A percentile compares a stretch with the other conserved stretches of the same genome.
These are phyloP conservation scores for Schwanniomyces vanrijiae DNA, from an alignment of 805 yeast genomes.

Conservation along the genomic window DNA sequence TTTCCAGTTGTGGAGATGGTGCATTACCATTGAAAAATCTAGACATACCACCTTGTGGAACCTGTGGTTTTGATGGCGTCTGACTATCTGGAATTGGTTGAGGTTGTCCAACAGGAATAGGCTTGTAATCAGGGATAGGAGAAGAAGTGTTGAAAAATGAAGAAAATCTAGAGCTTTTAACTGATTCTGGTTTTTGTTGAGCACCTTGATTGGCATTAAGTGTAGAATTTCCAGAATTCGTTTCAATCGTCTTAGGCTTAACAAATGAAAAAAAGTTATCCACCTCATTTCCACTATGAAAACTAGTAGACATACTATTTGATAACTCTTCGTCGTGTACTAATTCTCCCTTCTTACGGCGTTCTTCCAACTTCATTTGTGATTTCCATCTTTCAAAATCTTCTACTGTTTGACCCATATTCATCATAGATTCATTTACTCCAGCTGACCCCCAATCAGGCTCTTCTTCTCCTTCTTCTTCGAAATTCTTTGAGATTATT, in stretches of 20 bases:
- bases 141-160: constrained; percentile 27
- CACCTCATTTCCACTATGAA: constrained; percentile 35
- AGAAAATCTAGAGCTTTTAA: constrained; percentile 37
- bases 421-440: constrained; percentile 19
- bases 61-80: neutral
- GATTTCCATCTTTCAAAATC: constrained; percentile 63
- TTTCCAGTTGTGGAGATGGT: neutral
- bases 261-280: constrained; percentile 45
- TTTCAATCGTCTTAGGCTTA: constrained; percentile 23
- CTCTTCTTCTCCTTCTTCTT: constrained; percentile 35
- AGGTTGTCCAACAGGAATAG: neutral
- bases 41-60: constrained; percentile 6
- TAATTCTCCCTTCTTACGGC: constrained; percentile 43
- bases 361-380: constrained; percentile 51
- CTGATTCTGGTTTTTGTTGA: constrained; percentile 7
- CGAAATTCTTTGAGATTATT: constrained; percentile 31
- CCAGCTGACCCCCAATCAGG: constrained; percentile 43
- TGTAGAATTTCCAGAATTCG: constrained; percentile 3
- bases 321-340: constrained; percentile 9
- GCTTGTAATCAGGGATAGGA: neutral
- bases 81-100: neutral
- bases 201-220: constrained; percentile 5
- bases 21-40: constrained; percentile 9
- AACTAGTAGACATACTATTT: constrained; percentile 12
- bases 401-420: constrained; percentile 52